Evolutionary conservation across 257 asterid genomes (phyloP).

Genomic region (Orobanche coerulescens): DNA sequence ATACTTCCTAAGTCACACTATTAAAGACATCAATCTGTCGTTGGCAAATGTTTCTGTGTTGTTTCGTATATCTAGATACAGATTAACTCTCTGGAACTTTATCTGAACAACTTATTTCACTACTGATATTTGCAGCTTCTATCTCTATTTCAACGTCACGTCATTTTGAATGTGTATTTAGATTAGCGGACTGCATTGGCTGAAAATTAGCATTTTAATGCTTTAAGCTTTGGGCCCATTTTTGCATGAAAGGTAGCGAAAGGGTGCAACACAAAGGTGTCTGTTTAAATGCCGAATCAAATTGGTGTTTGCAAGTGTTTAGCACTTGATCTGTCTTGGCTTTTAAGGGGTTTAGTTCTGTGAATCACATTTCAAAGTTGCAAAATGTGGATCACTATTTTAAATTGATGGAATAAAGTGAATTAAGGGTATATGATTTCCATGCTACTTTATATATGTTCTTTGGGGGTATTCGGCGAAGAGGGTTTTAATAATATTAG

Average conservation of each 20-base stretch:
- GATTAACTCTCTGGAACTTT: background rate
- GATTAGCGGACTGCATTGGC: background rate
- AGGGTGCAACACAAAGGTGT: background rate
- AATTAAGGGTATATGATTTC: background rate
- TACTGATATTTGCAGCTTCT: background rate
- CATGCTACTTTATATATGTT: background rate
- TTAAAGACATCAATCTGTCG: background rate
- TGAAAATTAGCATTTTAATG: background rate
- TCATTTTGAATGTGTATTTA: background rate
- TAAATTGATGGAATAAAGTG: background rate
- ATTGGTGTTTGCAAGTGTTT: background rate
- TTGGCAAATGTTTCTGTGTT: background rate
- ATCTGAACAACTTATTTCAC: background rate
- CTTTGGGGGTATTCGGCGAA: no score
- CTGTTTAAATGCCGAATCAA: background rate
- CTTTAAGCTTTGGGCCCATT: background rate
- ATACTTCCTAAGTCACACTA: constrained; percentile 1
- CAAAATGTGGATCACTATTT: background rate
- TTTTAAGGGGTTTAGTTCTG: background rate
- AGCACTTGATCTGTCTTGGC: background rate
- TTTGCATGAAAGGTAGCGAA: background rate
- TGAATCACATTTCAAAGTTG: background rate
- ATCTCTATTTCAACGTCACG: background rate
- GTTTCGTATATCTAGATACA: constrained; percentile 1
- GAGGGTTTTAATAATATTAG: no score